Conservation (phyloP, 495 filamentous ascomycete genomes). For the Penicillium desertorum region DNA sequence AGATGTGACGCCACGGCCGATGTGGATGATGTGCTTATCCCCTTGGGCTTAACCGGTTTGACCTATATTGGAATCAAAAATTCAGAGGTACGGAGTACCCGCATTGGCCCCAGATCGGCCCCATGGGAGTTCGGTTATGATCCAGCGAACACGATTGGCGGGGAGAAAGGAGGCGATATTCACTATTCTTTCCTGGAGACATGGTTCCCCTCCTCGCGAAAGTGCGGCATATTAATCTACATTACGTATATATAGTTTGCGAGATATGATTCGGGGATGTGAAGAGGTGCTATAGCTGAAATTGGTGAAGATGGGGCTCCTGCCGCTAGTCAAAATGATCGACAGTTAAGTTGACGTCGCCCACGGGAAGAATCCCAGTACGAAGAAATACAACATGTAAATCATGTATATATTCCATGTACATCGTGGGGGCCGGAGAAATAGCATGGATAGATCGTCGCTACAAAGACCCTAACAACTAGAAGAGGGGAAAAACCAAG, state of each 20-base stretch:
- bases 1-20: conserved; percentile 10
- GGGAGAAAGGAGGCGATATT: not conserved
- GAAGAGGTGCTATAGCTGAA: not conserved
- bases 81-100: not conserved
- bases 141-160: conserved; percentile 6
- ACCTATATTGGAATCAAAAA: not conserved
- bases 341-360: conserved; percentile 1
- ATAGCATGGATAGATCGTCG: not conserved
- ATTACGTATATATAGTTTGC: not conserved
- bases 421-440: not conserved
- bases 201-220: not conserved
- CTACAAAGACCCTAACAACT: not conserved
- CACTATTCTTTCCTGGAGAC: not conserved
- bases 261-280: conserved; percentile 2
- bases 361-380: not conserved
- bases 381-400: conserved; percentile 5
- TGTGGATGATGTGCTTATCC: conserved; percentile 10
- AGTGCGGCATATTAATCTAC: not conserved
- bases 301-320: conserved; percentile 3
- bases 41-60: not conserved
- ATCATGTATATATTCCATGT: not conserved
- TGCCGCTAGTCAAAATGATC: conserved; percentile 5
- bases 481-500: conserved; percentile 7
- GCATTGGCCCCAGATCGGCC: conserved; percentile 4
- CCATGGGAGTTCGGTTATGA: conserved; percentile 1